These are phyloP conservation scores for Trifolium subterraneum DNA, from an alignment of 306 rosid genomes.

Conservation along the genomic window DNA sequence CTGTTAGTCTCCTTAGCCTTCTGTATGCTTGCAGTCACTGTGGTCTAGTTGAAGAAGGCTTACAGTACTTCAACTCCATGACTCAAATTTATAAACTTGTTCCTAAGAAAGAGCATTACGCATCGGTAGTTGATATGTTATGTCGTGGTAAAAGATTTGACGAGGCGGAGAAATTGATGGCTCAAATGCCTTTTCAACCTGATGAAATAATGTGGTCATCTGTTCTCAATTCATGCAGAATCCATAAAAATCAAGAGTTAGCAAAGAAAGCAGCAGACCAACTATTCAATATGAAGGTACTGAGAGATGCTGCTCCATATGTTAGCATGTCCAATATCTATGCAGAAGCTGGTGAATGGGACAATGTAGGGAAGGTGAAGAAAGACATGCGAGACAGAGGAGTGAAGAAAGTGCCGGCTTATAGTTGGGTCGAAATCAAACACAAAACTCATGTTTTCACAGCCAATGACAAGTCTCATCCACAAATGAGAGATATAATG, in stretches of 20 bases:
- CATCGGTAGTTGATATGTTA: slow-evolving; percentile 76
- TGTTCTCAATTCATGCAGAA: slow-evolving; percentile 80
- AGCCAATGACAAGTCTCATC: slow-evolving; percentile 70
- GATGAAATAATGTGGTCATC: slow-evolving; percentile 91
- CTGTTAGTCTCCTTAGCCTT: slow-evolving; percentile 80
- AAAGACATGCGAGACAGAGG: slow-evolving; percentile 88
- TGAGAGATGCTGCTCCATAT: slow-evolving; percentile 80
- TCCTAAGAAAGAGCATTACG: slow-evolving; percentile 80
- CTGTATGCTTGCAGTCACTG: slow-evolving; percentile 90
- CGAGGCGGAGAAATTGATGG: slow-evolving; percentile 77
- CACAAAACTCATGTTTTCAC: slow-evolving; percentile 74
- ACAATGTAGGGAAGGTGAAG: slow-evolving; percentile 75
- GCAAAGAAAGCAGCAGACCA: slow-evolving; percentile 75
- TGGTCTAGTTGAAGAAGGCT: slow-evolving; percentile 83
- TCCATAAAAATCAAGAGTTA: slow-evolving; percentile 78
- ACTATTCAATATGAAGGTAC: slow-evolving; percentile 71
- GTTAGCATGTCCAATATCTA: slow-evolving; percentile 84
- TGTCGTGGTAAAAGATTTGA: slow-evolving; percentile 74
- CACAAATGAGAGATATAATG: slow-evolving; percentile 58
- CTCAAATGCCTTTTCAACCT: slow-evolving; percentile 77
- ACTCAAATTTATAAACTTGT: slow-evolving; percentile 52
- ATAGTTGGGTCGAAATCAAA: slow-evolving; percentile 86
- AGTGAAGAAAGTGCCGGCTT: slow-evolving; percentile 72
- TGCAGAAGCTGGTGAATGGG: slow-evolving; percentile 90
- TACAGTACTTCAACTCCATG: slow-evolving; percentile 66